Percentiles rank a stretch among this genome's conserved stretches.
These are phyloP conservation scores for Daldinia caldariorum DNA, from an alignment of 495 filamentous ascomycete genomes.

Conservation along the genomic window DNA sequence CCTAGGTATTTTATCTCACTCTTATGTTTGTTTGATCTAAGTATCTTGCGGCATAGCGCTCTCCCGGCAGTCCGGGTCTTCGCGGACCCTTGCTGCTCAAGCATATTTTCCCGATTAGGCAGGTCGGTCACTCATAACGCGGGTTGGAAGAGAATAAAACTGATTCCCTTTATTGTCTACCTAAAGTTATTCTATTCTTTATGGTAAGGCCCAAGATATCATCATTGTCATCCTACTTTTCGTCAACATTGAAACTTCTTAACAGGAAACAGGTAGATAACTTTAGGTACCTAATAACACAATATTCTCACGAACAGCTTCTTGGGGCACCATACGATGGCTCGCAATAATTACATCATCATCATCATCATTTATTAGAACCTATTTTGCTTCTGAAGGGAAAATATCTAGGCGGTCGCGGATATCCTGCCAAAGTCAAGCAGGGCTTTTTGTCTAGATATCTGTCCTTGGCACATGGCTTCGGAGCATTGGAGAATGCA, in stretches of 20 bases:
- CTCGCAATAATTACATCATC: neutral
- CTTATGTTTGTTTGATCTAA: conserved; percentile 6
- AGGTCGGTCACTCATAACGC: conserved; percentile 5
- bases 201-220: neutral
- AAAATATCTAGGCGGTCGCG: conserved; percentile 35
- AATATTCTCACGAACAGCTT: neutral
- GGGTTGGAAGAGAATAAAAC: neutral
- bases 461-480: conserved; percentile 2
- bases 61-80: conserved; percentile 9
- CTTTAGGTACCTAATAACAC: neutral
- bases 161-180: too few relatives aligned
- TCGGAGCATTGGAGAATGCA: conserved; percentile 25
- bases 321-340: neutral
- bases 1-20: conserved; percentile 1
- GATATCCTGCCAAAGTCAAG: conserved; percentile 15
- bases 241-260: neutral
- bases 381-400: conserved; percentile 21
- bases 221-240: neutral
- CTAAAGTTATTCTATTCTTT: too few relatives aligned
- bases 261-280: neutral
- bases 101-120: conserved; percentile 24
- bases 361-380: neutral
- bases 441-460: neutral
- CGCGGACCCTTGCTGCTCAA: conserved; percentile 23
- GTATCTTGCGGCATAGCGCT: conserved; percentile 11